A percentile compares a stretch with the other conserved stretches of the same genome.
These are phyloP conservation scores for Aspergillus eucalypticola DNA, from an alignment of 2,329 filamentous ascomycete genomes.

Conservation along the genomic window DNA sequence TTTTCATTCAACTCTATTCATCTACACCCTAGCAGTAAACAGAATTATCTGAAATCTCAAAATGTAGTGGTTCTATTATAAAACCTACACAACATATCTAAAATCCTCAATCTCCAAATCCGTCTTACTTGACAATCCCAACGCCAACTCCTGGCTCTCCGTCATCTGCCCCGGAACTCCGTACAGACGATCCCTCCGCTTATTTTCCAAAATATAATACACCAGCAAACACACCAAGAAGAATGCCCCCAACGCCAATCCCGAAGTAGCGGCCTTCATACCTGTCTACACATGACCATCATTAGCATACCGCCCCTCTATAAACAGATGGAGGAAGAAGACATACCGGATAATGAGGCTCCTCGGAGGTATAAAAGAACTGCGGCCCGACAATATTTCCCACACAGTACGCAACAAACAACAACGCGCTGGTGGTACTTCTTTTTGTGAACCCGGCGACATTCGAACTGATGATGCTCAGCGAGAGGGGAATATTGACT, in stretches of 20 bases:
- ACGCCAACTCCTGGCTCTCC: conserved; percentile 27
- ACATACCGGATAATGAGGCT: conserved; percentile 33
- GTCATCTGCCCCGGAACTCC: conserved; percentile 28
- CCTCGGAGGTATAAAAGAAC: conserved; percentile 34
- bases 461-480: conserved; percentile 39
- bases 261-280: conserved; percentile 35
- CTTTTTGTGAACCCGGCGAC: conserved; percentile 41
- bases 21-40: too few species aligned
- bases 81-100: conserved; percentile 26
- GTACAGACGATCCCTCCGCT: conserved; percentile 29
- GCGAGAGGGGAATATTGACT: conserved; percentile 37
- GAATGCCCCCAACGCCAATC: conserved; percentile 30
- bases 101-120: conserved; percentile 39
- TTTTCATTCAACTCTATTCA: too few species aligned
- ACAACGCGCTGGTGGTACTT: conserved; percentile 42
- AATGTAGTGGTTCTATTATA: background rate
- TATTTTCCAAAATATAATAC: conserved; percentile 36
- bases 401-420: conserved; percentile 50
- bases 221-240: conserved; percentile 32
- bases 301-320: background rate
- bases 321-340: too few species aligned
- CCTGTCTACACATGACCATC: conserved; percentile 28
- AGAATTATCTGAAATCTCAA: too few species aligned
- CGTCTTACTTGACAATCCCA: conserved; percentile 38
- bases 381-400: conserved; percentile 39